A percentile compares a stretch with the other conserved stretches of the same genome.
Conservation (phyloP, 306 rosid species). For the Pyrus pyrifolia region DNA sequence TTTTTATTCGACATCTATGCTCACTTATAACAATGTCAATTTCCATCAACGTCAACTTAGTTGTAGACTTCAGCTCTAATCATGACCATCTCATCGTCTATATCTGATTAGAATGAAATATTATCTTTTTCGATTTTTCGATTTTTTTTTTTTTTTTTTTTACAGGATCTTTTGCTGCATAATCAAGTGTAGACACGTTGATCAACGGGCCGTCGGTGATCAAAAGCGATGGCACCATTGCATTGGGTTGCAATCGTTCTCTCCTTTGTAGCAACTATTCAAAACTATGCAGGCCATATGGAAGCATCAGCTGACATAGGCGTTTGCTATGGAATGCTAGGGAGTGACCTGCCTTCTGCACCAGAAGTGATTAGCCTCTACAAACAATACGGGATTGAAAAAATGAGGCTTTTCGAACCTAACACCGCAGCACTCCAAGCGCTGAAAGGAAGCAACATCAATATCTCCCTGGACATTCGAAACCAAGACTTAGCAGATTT, state of each 20-base stretch:
- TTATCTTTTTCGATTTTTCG: neutral
- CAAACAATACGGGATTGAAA: constrained; percentile 1
- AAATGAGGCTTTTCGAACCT: constrained; percentile 23
- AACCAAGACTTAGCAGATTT: constrained; percentile 5
- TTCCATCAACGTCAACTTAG: too few species aligned
- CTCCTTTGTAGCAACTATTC: neutral
- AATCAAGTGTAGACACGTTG: too few species aligned
- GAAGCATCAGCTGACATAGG: constrained; percentile 9
- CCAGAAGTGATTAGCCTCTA: constrained; percentile 14
- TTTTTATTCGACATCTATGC: too few species aligned
- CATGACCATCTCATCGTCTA: neutral
- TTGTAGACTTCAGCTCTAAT: neutral
- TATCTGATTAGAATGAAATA: neutral
- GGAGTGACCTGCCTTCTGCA: constrained; percentile 17
- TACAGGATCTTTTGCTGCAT: neutral
- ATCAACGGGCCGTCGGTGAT: neutral
- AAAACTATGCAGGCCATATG: neutral
- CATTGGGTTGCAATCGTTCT: neutral
- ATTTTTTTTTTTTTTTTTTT: neutral
- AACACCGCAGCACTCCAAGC: constrained; percentile 5
- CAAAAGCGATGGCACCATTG: neutral
- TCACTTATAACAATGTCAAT: too few species aligned
- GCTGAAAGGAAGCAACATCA: constrained; percentile 4
- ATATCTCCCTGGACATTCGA: neutral
- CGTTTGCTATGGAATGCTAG: constrained; percentile 12